These are phyloP conservation scores for Neurospora sublineolata DNA, from an alignment of 495 filamentous ascomycete genomes.

Conservation along the genomic window DNA sequence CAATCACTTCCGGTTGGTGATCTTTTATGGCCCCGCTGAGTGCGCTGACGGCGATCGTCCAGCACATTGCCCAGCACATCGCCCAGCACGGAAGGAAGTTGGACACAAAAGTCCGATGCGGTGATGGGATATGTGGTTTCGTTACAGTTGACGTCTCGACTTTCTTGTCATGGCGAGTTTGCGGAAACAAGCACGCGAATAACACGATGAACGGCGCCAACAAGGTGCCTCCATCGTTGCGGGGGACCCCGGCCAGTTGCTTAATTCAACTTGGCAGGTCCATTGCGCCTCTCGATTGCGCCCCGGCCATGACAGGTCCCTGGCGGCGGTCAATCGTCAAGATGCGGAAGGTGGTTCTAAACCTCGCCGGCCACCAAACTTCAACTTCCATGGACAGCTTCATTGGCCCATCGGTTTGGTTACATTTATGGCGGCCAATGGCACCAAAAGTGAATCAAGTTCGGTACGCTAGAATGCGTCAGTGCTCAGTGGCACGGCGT, in stretches of 20 bases:
- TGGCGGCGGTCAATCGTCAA: background rate
- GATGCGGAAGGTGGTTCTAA: background rate
- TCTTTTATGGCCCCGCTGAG: background rate
- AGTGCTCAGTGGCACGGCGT: background rate
- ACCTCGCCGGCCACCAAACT: no score
- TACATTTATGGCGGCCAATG: background rate
- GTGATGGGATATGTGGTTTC: background rate
- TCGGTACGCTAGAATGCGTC: background rate
- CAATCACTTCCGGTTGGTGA: background rate
- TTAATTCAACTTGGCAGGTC: background rate
- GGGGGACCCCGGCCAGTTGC: background rate
- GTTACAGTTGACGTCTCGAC: background rate
- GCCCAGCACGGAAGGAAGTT: background rate
- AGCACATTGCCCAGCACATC: no score
- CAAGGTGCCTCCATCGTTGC: background rate
- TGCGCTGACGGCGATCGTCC: background rate
- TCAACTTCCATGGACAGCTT: background rate
- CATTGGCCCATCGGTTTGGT: background rate
- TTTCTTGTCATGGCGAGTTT: background rate
- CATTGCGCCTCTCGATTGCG: background rate
- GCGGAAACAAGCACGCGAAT: background rate
- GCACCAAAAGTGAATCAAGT: background rate
- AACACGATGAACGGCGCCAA: background rate
- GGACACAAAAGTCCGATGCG: no score
- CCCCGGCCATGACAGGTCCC: background rate